phyloP scores from a whole-genome alignment of 2,329 filamentous ascomycete genomes.

The Hypoxylon sp. region DNA sequence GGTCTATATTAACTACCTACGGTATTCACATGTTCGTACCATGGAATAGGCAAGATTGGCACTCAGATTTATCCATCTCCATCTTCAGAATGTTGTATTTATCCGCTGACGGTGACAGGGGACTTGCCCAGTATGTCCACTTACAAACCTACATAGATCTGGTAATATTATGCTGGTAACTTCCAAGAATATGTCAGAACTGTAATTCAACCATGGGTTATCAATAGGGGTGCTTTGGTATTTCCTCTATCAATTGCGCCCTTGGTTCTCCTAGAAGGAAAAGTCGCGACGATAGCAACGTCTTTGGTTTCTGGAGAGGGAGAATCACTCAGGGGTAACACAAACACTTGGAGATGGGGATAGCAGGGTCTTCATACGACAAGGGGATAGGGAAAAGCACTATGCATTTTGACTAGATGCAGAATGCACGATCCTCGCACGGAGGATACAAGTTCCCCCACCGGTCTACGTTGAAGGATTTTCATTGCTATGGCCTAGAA shows the following conservation, averaged over 20 bases:
- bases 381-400: too few relatives aligned
- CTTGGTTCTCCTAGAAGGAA: neutral
- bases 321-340: too few relatives aligned
- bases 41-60: conserved; percentile 11
- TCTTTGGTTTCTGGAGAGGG: too few relatives aligned
- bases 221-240: neutral
- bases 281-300: neutral
- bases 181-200: conserved; percentile 13
- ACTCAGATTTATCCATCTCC: conserved; percentile 29
- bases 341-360: neutral
- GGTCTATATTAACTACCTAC: conserved; percentile 19
- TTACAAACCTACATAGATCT: conserved; percentile 13
- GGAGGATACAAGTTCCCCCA: neutral
- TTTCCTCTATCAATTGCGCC: neutral
- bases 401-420: too few relatives aligned
- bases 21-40: conserved; percentile 12
- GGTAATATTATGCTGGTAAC: conserved; percentile 8
- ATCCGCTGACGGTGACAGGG: conserved; percentile 19
- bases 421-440: too few relatives aligned
- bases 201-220: conserved; percentile 20
- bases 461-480: neutral
- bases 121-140: conserved; percentile 10
- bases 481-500: too few relatives aligned
- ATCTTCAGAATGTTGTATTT: conserved; percentile 15
- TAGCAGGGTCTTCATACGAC: too few relatives aligned